These are phyloP conservation scores for Globisporangium recalcitrans DNA, from an alignment of 352 stramenopile species.

Conservation along the genomic window DNA sequence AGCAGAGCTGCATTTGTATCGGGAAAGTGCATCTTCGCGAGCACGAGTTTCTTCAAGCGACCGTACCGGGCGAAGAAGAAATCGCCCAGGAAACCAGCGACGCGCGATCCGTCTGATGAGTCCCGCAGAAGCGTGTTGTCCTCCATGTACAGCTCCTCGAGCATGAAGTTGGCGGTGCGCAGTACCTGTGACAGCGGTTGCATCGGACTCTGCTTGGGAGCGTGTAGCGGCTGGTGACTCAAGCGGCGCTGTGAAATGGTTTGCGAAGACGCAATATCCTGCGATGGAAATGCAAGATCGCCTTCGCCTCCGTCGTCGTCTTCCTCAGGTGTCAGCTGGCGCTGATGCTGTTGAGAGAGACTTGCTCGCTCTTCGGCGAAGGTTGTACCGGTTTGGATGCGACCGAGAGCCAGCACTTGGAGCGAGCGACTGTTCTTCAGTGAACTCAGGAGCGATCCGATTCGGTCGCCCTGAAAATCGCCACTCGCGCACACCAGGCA, in stretches of 20 bases:
- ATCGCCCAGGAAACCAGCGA: slow-evolving; percentile 51
- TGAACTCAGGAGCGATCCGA: slow-evolving; percentile 30
- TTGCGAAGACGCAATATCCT: background rate
- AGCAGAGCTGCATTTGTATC: slow-evolving; percentile 33
- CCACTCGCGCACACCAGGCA: slow-evolving; percentile 33
- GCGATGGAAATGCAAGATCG: background rate
- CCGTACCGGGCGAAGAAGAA: slow-evolving; percentile 78
- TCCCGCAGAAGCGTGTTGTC: slow-evolving; percentile 32
- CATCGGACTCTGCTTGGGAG: slow-evolving; percentile 23
- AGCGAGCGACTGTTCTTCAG: slow-evolving; percentile 41
- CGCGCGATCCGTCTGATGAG: slow-evolving; percentile 22
- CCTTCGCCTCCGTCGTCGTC: slow-evolving; percentile 3
- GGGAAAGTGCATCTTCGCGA: slow-evolving; percentile 38
- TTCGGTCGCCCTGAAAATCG: slow-evolving; percentile 24
- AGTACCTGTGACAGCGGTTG: slow-evolving; percentile 30
- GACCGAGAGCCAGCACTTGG: slow-evolving; percentile 36
- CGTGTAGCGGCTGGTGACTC: background rate
- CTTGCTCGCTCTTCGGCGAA: background rate
- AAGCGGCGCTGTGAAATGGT: background rate
- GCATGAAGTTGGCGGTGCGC: slow-evolving; percentile 49
- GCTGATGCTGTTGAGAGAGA: background rate
- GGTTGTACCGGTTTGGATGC: slow-evolving; percentile 14
- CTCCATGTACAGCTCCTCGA: slow-evolving; percentile 62
- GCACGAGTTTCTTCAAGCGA: slow-evolving; percentile 35
- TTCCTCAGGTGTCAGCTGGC: slow-evolving; percentile 11